phyloP scores from a whole-genome alignment of 2,329 filamentous ascomycete genomes.

The Hypoxylon sp. region DNA sequence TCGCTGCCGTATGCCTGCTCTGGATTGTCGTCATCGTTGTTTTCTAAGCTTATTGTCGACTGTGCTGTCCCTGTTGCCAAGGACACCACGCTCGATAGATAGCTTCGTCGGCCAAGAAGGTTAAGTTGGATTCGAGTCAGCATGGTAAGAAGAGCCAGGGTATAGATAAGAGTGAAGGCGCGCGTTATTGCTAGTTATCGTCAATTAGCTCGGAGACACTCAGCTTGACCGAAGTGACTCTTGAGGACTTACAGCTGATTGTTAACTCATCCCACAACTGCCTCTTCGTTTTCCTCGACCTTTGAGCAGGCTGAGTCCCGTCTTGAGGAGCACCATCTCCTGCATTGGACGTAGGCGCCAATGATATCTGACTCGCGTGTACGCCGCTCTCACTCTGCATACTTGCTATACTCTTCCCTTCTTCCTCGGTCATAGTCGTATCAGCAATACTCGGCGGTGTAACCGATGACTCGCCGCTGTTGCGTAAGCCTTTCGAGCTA shows the following conservation, averaged over 20 bases:
- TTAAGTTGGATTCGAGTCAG: conserved; percentile 97
- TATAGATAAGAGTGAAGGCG: conserved; percentile 92
- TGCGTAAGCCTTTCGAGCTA: conserved; percentile 68
- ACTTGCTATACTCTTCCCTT: conserved; percentile 80
- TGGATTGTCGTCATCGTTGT: conserved; percentile 88
- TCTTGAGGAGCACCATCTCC: conserved; percentile 55
- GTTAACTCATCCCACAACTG: conserved; percentile 98
- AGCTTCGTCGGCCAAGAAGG: conserved; percentile 93
- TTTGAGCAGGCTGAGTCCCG: conserved; percentile 61
- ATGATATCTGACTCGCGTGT: conserved; percentile 81
- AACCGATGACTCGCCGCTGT: conserved; percentile 64
- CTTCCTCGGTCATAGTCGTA: conserved; percentile 85
- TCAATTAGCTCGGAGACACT: conserved; percentile 14
- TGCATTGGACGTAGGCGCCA: conserved; percentile 64
- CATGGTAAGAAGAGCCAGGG: conserved; percentile 86
- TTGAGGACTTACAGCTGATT: conserved; percentile 79
- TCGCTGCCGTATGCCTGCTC: conserved; percentile 90
- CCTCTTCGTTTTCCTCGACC: conserved; percentile 80
- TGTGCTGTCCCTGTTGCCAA: conserved; percentile 81
- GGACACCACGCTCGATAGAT: conserved; percentile 94
- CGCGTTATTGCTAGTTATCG: conserved; percentile 80
- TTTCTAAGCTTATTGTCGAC: conserved; percentile 88
- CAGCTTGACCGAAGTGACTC: not conserved
- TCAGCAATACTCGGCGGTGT: conserved; percentile 69
- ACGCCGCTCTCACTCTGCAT: conserved; percentile 85